Evolutionary conservation across 345 rosid genomes (phyloP), one percentile per base, ranked within the genome.

Genomic region (Erucastrum elatum): DNA sequence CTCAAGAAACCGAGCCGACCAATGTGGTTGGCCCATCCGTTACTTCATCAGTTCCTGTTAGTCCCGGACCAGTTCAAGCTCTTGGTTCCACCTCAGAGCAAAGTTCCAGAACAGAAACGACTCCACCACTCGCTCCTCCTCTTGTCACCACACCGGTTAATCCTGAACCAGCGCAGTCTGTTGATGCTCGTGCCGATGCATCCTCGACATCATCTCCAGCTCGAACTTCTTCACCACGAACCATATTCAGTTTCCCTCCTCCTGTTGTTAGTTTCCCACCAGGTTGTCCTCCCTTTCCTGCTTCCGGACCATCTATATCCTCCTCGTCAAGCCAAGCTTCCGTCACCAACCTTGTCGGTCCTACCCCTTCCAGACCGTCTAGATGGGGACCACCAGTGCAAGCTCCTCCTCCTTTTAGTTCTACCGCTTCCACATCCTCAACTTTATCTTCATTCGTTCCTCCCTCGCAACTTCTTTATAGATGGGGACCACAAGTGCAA

Each of bases 1-100:
- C 75, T 7, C 70, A 26, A 33, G 64, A 25, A 70, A 10, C 80
- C 13, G 70, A 70, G 34, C 80, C 41, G 3, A n/a, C 26, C 49
- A 29, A 30, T 59, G 73, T 59, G 62, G 31, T 44, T 68, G 27
- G 4, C 31, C 59, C 67, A 67, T 66, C 66, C 2, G 4, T 35
- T 2, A 73, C 27, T 60, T 67, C 67, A 67, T 66, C 66, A 2
- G 9, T 35, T 2, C 79, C 27, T 60, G 74, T n/a, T 49, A 21
- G 51, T 49, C n/a, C 70, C 8, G 25, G 4, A 51, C 68, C 56
- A n/a, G 37, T 41, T 15, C 49, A 67, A 75, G 67, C n/a, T 41
- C 25, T 44, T 41, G 74, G 34, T 67, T 29, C 68, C 1, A 49
- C 68, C 8, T 17, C 74, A 41, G 60, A 56, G 34, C 64, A 31